Base-by-base conservation (phyloP, 768 basidiomycete genomes). In the Boletales sp. region DNA sequence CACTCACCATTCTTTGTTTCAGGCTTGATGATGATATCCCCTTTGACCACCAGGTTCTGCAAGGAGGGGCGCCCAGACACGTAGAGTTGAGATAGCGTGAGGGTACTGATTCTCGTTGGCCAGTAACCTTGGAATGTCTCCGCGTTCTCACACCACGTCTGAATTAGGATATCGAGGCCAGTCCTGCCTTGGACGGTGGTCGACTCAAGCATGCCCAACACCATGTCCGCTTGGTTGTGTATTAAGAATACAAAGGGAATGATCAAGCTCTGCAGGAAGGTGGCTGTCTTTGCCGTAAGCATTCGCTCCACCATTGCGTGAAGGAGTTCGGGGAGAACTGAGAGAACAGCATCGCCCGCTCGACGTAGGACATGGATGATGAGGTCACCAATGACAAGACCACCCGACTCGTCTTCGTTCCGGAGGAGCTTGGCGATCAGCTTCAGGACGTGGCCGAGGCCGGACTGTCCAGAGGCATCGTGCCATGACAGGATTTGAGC, bases 41-140 rank as follows among this genome's bases (percentile, higher is more conserved):
- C 95, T 66, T 94, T 94, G 40, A 98, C 95, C 24, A 74, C 66
- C 12, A 97, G 70, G 32, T 70, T 76, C 54, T 81, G 80, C 56
- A 97, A 58, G 52, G 79, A 81, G 11, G 83, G 76, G n/a, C 86
- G 76, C 47, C 81, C 77, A 6, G 83, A 80, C 0, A 70, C 70
- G 61, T 87, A 87, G 19, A 98, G 75, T 53, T 87, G 81, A 27
- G 80, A 80, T 43, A 99, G 71, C 1, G 87, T 94, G 47, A 97
- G 71, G 35, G 82, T 86, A 67, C 91, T 94, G 59, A 95, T 79
- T 30, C 91, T 82, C 5, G 84, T 82, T 10, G 91, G 85, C 94
- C 95, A 98, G 68, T 86, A 92, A 29, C 97, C 94, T 62, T 93
- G 91, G 78, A 98, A 90, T 5, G 87, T 91, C 67, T 92, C 89